Percentiles rank a stretch among this genome's conserved stretches.
phyloP scores from a whole-genome alignment of 495 filamentous ascomycete species.

The Neurospora sp. region DNA sequence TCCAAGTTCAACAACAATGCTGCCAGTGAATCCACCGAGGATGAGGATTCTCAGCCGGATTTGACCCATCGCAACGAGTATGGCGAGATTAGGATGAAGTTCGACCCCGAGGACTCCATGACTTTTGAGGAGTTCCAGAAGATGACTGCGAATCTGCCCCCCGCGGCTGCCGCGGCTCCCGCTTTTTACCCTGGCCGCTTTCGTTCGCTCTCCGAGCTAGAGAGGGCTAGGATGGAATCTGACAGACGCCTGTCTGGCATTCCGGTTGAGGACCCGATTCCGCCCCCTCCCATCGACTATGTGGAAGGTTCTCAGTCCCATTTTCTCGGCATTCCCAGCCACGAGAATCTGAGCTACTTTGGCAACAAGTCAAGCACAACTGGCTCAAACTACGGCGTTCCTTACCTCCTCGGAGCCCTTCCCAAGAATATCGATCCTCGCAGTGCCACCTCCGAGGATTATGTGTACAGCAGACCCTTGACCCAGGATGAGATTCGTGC shows the following conservation, averaged over 20 bases:
- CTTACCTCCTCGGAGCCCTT: constrained; percentile 35
- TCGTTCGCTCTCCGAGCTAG: not conserved
- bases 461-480: constrained; percentile 36
- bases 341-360: not conserved
- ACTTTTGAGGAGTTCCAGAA: not conserved
- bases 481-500: constrained; percentile 40
- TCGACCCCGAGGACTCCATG: not conserved
- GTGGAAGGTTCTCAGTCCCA: not conserved
- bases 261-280: not conserved
- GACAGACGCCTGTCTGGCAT: not conserved
- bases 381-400: constrained; percentile 13
- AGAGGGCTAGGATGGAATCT: not conserved
- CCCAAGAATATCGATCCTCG: constrained; percentile 28
- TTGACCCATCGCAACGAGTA: not conserved
- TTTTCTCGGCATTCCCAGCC: not conserved
- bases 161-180: not conserved
- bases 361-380: constrained; percentile 4
- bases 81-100: not conserved
- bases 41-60: not conserved
- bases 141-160: not conserved
- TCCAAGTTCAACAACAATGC: not conserved
- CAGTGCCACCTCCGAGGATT: constrained; percentile 25
- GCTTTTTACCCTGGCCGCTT: not conserved
- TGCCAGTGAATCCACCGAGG: not conserved
- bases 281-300: not conserved